Conservation (phyloP, 148 eudicot species). For the Rhododendron kiyosumense region DNA sequence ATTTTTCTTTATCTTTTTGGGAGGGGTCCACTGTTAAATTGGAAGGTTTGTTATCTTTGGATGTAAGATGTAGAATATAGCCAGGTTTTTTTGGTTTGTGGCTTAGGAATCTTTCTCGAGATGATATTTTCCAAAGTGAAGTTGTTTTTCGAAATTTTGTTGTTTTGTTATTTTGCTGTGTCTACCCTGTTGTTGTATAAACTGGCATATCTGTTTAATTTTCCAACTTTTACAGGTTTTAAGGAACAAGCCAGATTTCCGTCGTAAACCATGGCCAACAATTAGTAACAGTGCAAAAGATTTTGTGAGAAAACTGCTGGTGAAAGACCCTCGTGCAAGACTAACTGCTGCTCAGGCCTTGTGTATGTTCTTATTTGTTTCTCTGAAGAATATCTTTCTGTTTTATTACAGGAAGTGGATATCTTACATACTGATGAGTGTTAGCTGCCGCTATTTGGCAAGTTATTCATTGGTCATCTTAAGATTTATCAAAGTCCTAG, state of each 20-base stretch:
- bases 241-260: conserved; percentile 90
- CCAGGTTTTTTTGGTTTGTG: neutral
- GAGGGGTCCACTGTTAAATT: neutral
- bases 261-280: conserved; percentile 88
- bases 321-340: conserved; percentile 89
- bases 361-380: conserved; percentile 49
- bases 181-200: neutral
- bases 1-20: neutral
- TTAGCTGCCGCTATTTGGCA: neutral
- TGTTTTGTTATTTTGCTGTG: neutral
- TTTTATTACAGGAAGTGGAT: neutral
- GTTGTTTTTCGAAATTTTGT: neutral
- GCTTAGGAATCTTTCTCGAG: neutral
- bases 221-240: conserved; percentile 50
- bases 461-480: neutral
- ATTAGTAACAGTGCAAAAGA: conserved; percentile 85
- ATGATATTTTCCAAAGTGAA: conserved; percentile 1
- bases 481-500: neutral
- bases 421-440: neutral
- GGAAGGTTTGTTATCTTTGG: neutral
- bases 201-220: neutral
- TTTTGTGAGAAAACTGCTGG: conserved; percentile 78
- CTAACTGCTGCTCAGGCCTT: conserved; percentile 96
- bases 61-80: neutral
- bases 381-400: neutral